These are phyloP conservation scores for Candida argentea DNA, from an alignment of 805 yeast species.

Conservation along the genomic window DNA sequence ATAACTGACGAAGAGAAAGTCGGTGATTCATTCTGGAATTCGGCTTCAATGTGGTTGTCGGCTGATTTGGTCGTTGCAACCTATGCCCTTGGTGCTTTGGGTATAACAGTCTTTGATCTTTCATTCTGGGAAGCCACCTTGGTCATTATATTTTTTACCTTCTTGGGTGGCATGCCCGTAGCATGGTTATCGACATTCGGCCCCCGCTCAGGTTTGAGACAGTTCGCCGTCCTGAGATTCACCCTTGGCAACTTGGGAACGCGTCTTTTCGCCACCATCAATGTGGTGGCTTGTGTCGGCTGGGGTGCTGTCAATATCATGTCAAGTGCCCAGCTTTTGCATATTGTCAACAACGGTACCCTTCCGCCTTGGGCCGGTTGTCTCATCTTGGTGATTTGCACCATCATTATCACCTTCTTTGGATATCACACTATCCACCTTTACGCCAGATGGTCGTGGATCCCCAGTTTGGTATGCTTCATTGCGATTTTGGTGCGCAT, in stretches of 20 bases:
- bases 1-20: slow-evolving; percentile 71
- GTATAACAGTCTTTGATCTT: slow-evolving; percentile 51
- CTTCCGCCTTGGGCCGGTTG: slow-evolving; percentile 92
- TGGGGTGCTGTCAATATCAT: slow-evolving; percentile 93
- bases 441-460: slow-evolving; percentile 83
- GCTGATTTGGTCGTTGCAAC: slow-evolving; percentile 86
- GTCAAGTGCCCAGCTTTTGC: slow-evolving; percentile 77
- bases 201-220: slow-evolving; percentile 77
- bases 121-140: slow-evolving; percentile 66
- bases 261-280: slow-evolving; percentile 68
- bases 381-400: slow-evolving; percentile 54
- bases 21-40: slow-evolving; percentile 53
- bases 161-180: slow-evolving; percentile 68
- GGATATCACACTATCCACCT: slow-evolving; percentile 77
- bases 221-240: slow-evolving; percentile 72
- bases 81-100: slow-evolving; percentile 60
- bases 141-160: slow-evolving; percentile 59
- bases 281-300: slow-evolving; percentile 81
- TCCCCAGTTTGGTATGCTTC: slow-evolving; percentile 67
- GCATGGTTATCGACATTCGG: slow-evolving; percentile 81
- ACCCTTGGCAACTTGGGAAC: slow-evolving; percentile 67
- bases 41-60: slow-evolving; percentile 86
- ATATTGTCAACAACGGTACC: slow-evolving; percentile 55
- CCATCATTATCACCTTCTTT: slow-evolving; percentile 67
- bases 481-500: slow-evolving; percentile 72